Evolutionary conservation across 2,329 filamentous ascomycete species (phyloP), one percentile per base, ranked within the genome.

Genomic region (Fusarium clavum): DNA sequence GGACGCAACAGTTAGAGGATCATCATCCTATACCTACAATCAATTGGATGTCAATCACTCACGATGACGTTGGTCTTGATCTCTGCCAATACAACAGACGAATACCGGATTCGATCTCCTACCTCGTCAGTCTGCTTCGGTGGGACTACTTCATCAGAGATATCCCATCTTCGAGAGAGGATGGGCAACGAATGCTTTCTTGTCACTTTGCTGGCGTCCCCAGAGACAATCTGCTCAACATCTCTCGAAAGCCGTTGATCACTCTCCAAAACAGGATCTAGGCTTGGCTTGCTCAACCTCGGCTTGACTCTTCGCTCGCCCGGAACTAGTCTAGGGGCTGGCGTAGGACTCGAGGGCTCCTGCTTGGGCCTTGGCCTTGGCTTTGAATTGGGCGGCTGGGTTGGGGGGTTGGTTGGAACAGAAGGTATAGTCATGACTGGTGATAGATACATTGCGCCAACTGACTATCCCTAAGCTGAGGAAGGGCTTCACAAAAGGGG

Each of bases 31-130:
- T 14, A 6, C 16, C 27, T 47, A 20, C 8, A 22, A 38, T 14
- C 16, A 32, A n/a, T 22, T 34, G 25, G 29, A 41, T 22, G 14
- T 18, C 5, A 32, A 16, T 13, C 7, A 46, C 75, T 64, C 72
- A 75, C 77, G 57, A 74, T 75, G n/a, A 78, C 75, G 34, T 79
- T 79, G 9, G 77, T 79, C 56, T 72, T 77, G n/a, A 79, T 61
- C 47, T 79, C 90, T 27, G 86, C 88, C 67, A 90, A 80, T 46
- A 93, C 85, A 34, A 89, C 81, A 3, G 87, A 86, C 67, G 88
- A 85, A 60, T 84, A 82, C 9, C 80, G 81, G 14, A 89, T 60
- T 77, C n/a, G 82, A 30, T 82, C 53, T 85, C 83, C 64, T 80
- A 82, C 20, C 79, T 75, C 22, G 8, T 66, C 58, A 27, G 55